Base-by-base conservation (phyloP, 495 filamentous ascomycete species). In the Talaromyces trachyspermus region DNA sequence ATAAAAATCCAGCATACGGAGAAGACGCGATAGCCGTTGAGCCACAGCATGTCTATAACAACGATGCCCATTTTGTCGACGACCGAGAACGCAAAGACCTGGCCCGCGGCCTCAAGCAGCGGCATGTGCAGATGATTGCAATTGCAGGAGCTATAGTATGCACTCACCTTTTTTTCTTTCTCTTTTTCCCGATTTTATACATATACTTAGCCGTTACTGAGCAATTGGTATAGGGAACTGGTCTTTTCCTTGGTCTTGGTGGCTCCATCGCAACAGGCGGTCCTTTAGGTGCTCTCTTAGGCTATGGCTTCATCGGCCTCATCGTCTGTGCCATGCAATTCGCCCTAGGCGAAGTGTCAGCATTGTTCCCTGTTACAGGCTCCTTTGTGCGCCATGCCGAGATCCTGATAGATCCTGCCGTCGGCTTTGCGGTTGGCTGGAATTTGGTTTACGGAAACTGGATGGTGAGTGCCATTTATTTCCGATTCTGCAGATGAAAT, bases 381-480 rank as follows among this genome's bases (percentile, higher is more conserved):
- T 66, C 64, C 3, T 73, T 73, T 49, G 70, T 80, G 4, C 66
- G 81, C 37, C 83, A 79, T 52, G 57, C 59, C 8, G 65, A 68
- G 49, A 48, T 63, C 9, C 49, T 68, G 0, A 65, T 75, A 33
- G 79, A 84, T 37, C 77, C 77, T 2, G 76, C 77, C 6, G 59
- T 83, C 17, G 74, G 74, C 11, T 84, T 85, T 57, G 71, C 78
- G 8, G 60, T 82, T n/a, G 81, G 81, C 1, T 79, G 68, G 76
- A 79, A 72, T 44, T 62, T 66, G 56, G 65, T 68, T 68, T 68
- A 68, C 41, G 63, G 63, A 11, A 56, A 54, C n/a, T n/a, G n/a
- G n/a, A n/a, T n/a, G n/a, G n/a, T n/a, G n/a, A n/a, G n/a, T n/a
- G n/a, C n/a, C n/a, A n/a, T n/a, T n/a, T n/a, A n/a, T n/a, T n/a